Evolutionary conservation across 352 stramenopile genomes (phyloP), one percentile per base, ranked within the genome.

Genomic region (Phytophthora meadii): DNA sequence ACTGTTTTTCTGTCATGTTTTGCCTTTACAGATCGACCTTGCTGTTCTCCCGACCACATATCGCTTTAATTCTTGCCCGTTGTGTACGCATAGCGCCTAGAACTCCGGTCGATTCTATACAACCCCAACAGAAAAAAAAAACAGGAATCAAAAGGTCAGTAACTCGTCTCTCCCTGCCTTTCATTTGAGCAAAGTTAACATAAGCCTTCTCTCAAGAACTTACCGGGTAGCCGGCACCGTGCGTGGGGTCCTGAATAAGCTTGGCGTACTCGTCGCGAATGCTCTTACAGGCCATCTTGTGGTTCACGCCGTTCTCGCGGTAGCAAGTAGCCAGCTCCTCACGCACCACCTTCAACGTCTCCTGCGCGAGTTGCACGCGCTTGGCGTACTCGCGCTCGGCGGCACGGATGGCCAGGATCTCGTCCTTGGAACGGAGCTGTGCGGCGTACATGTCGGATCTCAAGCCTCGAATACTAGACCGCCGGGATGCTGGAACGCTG

Each of bases 271-370:
- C 84, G 54, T 95, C 85, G 51, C 88, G 86, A 47, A 95, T 58
- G 19, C 56, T 63, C 72, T 93, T 94, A 84, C 88, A 95, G 22
- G 81, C 83, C 56, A 94, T 88, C 66, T 89, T 92, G 85, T 95
- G 88, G 79, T 95, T 95, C 47, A 95, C 84, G 59, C 88, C 88
- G 72, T 94, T 80, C 71, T 95, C 87, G 65, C 92, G 89, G 79
- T 95, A 95, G 74, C 88, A 95, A 56, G 84, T 84, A 56, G 88
- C 85, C 62, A 95, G 74, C 68, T 95, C 86, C 49, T 94, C 88
- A 56, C 86, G 85, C 71, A 95, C 86, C 44, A 94, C 70, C 82
- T 94, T 95, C 61, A 95, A 56, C 5, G 65, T 89, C 74, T 94
- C 86, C 60, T 93, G 82, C 36, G 88, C 83, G 25, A 95, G 67